Evolutionary conservation across 192 early-diverging fungal species (phyloP).

Genomic region (Jimgerdemannia lactiflua): DNA sequence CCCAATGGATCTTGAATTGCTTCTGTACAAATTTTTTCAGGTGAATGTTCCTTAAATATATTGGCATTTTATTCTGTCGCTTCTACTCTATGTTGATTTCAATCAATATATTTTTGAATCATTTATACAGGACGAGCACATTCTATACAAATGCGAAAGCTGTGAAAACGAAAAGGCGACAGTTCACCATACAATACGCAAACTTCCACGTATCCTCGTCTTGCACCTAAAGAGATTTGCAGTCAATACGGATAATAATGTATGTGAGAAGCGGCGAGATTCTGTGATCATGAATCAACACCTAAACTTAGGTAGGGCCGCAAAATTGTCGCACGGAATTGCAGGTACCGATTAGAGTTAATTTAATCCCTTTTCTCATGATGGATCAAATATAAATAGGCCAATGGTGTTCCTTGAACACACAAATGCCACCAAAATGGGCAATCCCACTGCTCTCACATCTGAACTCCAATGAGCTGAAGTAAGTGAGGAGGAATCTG

Average conservation of each 20-base stretch:
- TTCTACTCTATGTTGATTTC: not conserved
- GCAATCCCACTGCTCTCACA: no score
- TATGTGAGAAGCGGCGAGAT: not conserved
- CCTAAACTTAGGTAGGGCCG: not conserved
- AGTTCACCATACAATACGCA: conserved; percentile 5
- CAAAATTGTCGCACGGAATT: not conserved
- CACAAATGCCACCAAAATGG: no score
- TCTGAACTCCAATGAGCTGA: no score
- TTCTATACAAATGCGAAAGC: conserved; percentile 12
- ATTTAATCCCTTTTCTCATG: no score
- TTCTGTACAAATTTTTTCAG: conserved; percentile 6
- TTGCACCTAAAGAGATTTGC: conserved; percentile 15
- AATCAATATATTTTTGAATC: not conserved
- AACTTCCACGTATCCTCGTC: conserved; percentile 4
- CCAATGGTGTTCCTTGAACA: no score
- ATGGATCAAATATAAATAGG: no score
- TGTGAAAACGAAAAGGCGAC: conserved; percentile 6
- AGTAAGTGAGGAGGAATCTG: not conserved
- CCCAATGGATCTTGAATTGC: not conserved
- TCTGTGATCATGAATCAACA: not conserved
- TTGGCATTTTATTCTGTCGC: not conserved
- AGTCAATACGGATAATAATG: not conserved
- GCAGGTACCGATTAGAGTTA: no score
- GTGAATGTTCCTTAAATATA: not conserved
- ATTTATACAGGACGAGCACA: conserved; percentile 5